Conservation (phyloP, 495 filamentous ascomycete genomes). For the Penicillium maclennaniae region DNA sequence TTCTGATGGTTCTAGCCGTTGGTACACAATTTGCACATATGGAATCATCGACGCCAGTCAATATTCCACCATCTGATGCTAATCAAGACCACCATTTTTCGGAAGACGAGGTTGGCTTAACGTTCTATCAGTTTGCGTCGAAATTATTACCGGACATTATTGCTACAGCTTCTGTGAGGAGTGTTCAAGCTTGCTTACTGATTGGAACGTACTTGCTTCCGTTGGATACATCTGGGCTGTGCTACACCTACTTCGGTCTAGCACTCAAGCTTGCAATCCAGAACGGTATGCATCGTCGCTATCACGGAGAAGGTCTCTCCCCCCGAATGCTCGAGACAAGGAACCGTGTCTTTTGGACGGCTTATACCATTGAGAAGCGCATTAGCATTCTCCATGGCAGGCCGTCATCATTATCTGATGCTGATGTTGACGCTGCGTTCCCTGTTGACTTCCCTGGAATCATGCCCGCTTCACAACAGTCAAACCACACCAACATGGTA, state of each 20-base stretch:
- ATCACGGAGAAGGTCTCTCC: constrained; percentile 43
- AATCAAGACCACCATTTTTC: constrained; percentile 44
- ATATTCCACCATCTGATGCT: constrained; percentile 28
- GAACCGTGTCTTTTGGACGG: constrained; percentile 51
- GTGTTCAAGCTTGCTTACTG: constrained; percentile 49
- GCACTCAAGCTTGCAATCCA: constrained; percentile 50
- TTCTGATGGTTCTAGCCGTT: constrained; percentile 49
- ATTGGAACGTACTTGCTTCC: constrained; percentile 49
- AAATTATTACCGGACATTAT: constrained; percentile 52
- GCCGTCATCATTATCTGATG: constrained; percentile 41
- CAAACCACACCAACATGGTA: constrained; percentile 47
- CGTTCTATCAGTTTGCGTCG: constrained; percentile 49
- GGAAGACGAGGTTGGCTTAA: constrained; percentile 50
- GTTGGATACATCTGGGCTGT: constrained; percentile 47
- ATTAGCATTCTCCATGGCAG: constrained; percentile 48
- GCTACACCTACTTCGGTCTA: constrained; percentile 49
- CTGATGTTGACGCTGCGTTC: constrained; percentile 45
- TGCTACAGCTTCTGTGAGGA: constrained; percentile 47
- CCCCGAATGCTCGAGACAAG: constrained; percentile 42
- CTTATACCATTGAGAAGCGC: constrained; percentile 49
- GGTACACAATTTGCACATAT: constrained; percentile 55
- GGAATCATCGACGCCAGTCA: constrained; percentile 42
- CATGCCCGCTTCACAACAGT: constrained; percentile 31
- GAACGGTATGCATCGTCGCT: constrained; percentile 52
- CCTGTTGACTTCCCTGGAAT: constrained; percentile 43